Percentiles rank a stretch among this genome's conserved stretches.
Evolutionary conservation across 2,329 filamentous ascomycete genomes (phyloP).

Genomic region (Venturia asperata): DNA sequence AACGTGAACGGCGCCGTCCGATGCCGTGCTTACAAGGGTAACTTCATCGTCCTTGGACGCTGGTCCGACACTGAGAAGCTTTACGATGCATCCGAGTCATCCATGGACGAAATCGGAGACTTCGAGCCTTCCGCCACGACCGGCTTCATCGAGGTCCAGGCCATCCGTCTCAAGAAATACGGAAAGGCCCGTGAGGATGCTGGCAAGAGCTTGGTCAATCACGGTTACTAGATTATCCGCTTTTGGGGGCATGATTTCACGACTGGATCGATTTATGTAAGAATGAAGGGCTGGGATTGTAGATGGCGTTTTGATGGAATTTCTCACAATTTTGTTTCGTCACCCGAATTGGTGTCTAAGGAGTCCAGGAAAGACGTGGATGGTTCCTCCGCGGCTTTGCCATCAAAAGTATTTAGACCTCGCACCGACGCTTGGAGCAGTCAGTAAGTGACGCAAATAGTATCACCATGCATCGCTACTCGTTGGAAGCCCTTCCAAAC

Average conservation of each 20-base stretch:
- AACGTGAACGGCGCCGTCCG: slow-evolving; percentile 48
- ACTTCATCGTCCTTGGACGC: slow-evolving; percentile 52
- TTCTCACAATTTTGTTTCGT: not conserved
- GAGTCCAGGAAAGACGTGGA: not conserved
- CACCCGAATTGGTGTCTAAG: not conserved
- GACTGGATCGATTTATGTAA: not conserved
- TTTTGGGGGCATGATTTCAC: not conserved
- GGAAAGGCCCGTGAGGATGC: slow-evolving; percentile 14
- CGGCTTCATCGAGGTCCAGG: slow-evolving; percentile 19
- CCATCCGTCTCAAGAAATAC: slow-evolving; percentile 21
- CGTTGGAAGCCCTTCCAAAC: no score
- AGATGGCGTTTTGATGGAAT: not conserved
- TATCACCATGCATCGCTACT: no score
- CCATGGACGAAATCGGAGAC: slow-evolving; percentile 64
- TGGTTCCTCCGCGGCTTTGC: not conserved
- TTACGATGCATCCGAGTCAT: slow-evolving; percentile 58
- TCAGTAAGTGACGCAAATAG: no score
- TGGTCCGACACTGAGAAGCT: slow-evolving; percentile 61
- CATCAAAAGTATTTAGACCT: not conserved
- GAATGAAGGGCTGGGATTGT: not conserved
- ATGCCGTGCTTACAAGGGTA: slow-evolving; percentile 61
- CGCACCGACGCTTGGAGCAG: not conserved
- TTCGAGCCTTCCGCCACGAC: slow-evolving; percentile 59
- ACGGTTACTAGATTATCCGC: not conserved
- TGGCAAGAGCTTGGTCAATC: slow-evolving; percentile 13